Percentiles rank a stretch among this genome's conserved stretches.
Evolutionary conservation across 345 rosid genomes (phyloP).

Genomic region (Ceriops zippeliana): DNA sequence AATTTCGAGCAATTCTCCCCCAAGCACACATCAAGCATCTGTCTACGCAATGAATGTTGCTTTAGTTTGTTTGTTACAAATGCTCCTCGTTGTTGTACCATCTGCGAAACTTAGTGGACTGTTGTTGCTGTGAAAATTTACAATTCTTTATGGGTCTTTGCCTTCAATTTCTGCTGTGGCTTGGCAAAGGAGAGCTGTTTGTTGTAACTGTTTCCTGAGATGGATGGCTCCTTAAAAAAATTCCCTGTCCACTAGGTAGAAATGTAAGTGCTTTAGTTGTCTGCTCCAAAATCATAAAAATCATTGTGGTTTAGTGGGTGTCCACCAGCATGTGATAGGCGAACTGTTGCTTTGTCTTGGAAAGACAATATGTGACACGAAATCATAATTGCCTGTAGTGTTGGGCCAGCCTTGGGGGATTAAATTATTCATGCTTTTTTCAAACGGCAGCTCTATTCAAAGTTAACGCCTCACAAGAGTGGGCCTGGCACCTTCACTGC

Average conservation of each 20-base stretch:
- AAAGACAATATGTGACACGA: neutral
- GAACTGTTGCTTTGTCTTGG: neutral
- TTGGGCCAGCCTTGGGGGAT: neutral
- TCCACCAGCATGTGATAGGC: neutral
- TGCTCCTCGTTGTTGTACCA: conserved; percentile 16
- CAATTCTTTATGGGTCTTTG: conserved; percentile 5
- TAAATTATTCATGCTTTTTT: no score
- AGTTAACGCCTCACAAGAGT: no score
- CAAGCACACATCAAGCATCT: conserved; percentile 15
- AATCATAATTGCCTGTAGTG: neutral
- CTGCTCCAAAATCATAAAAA: neutral
- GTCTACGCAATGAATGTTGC: neutral
- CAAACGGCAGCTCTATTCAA: no score
- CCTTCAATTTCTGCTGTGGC: conserved; percentile 5
- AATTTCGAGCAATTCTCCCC: conserved; percentile 40
- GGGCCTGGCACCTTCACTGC: no score
- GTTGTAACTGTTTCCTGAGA: neutral
- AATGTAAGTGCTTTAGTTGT: neutral
- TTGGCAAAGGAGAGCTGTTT: conserved; percentile 3
- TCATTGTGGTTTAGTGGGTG: neutral
- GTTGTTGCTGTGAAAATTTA: conserved; percentile 3
- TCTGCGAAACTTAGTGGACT: conserved; percentile 9
- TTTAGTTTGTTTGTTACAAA: conserved; percentile 15
- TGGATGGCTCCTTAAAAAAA: neutral
- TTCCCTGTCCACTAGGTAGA: neutral